Evolutionary conservation across 208 protist species (phyloP), one percentile per base, ranked within the genome.

Genomic region (Crithidia sp.): DNA sequence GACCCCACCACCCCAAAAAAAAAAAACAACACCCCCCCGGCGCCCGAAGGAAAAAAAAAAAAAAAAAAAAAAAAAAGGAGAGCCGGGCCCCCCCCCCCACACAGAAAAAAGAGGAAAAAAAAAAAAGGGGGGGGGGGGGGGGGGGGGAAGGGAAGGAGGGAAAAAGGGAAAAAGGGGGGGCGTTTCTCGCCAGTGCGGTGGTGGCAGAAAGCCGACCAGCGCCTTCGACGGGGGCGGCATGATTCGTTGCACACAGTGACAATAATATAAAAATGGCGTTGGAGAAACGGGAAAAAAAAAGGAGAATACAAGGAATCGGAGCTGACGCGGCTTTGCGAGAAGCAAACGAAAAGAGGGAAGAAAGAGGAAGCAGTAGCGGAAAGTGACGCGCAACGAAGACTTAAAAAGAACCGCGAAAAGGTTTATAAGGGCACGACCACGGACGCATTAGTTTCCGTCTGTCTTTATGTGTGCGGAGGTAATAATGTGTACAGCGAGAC

Each of bases 141-240:
- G n/a, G n/a, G n/a, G n/a, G n/a, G n/a, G n/a, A n/a, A n/a, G n/a
- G n/a, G n/a, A n/a, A n/a, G n/a, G n/a, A n/a, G n/a, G n/a, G n/a
- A n/a, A n/a, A n/a, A n/a, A n/a, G n/a, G n/a, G n/a, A n/a, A n/a
- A n/a, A n/a, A n/a, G n/a, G n/a, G n/a, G n/a, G n/a, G n/a, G n/a
- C n/a, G 94, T 61, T 45, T 77, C 73, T 12, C 70, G 45, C 90
- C 92, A 96, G 61, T 86, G 84, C 19, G 55, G 14, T 16, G 92
- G 92, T 14, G 90, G 76, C 17, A 40, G 40, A 62, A 77, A 79
- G 14, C 8, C 6, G 14, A 55, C 50, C 50, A 7, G 14, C 8
- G 50, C 14, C 16, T 55, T 55, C 16, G 16, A 17, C 16, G 16
- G 14, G 16, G 50, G 14, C 7, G 50, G 14, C 50, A 19, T 55